Percentiles rank a stretch among this genome's conserved stretches.
phyloP scores from a whole-genome alignment of 2,329 filamentous ascomycete species.

The Penicillium expansum region DNA sequence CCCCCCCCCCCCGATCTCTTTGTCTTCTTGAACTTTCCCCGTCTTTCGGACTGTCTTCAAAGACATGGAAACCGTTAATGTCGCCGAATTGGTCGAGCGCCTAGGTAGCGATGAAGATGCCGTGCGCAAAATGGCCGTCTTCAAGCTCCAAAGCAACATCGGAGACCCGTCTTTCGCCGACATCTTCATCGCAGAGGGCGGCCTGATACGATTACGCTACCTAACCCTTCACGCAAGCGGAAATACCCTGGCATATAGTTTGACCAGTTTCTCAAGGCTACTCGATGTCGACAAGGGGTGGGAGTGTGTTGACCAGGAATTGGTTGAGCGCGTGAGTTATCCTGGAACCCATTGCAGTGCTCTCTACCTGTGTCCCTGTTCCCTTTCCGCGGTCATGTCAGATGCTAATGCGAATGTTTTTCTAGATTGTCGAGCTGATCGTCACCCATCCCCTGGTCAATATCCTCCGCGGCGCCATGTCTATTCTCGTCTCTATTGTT shows the following conservation, averaged over 20 bases:
- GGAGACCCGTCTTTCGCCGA: slow-evolving; percentile 96
- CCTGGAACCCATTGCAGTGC: not conserved
- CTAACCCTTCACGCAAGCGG: slow-evolving; percentile 82
- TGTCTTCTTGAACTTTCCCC: not conserved
- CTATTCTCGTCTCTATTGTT: slow-evolving; percentile 89
- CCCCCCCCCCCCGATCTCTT: slow-evolving; percentile 9
- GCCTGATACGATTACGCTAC: slow-evolving; percentile 74
- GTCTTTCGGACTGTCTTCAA: not conserved
- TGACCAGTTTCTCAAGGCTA: slow-evolving; percentile 82
- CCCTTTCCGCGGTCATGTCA: not conserved
- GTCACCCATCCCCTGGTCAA: slow-evolving; percentile 96
- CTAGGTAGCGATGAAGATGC: slow-evolving; percentile 73
- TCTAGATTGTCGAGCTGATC: slow-evolving; percentile 79
- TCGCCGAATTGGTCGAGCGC: slow-evolving; percentile 58
- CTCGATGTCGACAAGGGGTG: slow-evolving; percentile 97
- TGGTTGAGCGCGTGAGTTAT: slow-evolving; percentile 57
- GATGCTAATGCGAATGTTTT: slow-evolving; percentile 5
- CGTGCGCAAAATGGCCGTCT: slow-evolving; percentile 95
- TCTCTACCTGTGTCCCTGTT: not conserved
- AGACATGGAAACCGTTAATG: slow-evolving; percentile 54
- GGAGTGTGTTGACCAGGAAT: slow-evolving; percentile 61
- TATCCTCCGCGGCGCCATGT: slow-evolving; percentile 94
- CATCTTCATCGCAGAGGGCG: slow-evolving; percentile 88
- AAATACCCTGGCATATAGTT: slow-evolving; percentile 91
- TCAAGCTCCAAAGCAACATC: slow-evolving; percentile 93